Conservation (phyloP, 2,329 filamentous ascomycete genomes). For the Calonectria leucothoes region DNA sequence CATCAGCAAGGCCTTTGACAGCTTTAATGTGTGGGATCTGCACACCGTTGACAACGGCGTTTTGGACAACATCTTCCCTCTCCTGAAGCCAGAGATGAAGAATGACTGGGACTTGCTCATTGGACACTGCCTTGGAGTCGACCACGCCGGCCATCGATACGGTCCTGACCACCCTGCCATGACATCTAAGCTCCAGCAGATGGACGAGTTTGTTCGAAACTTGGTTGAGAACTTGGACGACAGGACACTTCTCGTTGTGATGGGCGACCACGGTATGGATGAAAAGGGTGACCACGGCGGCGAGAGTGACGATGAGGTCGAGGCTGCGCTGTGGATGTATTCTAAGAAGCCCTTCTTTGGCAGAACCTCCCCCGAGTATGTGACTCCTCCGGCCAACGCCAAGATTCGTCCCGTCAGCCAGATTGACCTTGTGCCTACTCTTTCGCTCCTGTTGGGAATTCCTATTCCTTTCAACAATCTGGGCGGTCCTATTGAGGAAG, state of each 20-base stretch:
- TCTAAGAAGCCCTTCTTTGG: conserved; percentile 90
- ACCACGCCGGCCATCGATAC: conserved; percentile 96
- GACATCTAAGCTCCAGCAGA: conserved; percentile 89
- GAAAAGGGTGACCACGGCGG: conserved; percentile 97
- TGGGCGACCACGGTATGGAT: conserved; percentile 99
- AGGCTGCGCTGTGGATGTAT: conserved; percentile 98
- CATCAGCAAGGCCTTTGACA: conserved; percentile 90
- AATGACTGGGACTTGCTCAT: conserved; percentile 93
- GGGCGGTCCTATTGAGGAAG: conserved; percentile 92
- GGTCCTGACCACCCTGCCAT: conserved; percentile 94
- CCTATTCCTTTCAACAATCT: conserved; percentile 98
- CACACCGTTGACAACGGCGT: conserved; percentile 98
- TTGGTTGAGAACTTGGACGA: conserved; percentile 82
- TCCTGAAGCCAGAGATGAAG: conserved; percentile 74
- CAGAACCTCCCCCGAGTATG: conserved; percentile 71
- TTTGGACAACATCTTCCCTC: conserved; percentile 87
- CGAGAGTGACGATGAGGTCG: conserved; percentile 94
- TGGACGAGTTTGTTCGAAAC: conserved; percentile 83
- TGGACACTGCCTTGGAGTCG: conserved; percentile 93
- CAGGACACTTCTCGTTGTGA: conserved; percentile 88
- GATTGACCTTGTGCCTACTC: conserved; percentile 94
- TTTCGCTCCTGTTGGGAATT: conserved; percentile 87
- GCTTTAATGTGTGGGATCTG: conserved; percentile 98
- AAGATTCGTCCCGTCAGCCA: conserved; percentile 83
- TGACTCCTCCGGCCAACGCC: conserved; percentile 73